Conservation (phyloP, 2,329 filamentous ascomycete species). For the Diaporthe australafricana region DNA sequence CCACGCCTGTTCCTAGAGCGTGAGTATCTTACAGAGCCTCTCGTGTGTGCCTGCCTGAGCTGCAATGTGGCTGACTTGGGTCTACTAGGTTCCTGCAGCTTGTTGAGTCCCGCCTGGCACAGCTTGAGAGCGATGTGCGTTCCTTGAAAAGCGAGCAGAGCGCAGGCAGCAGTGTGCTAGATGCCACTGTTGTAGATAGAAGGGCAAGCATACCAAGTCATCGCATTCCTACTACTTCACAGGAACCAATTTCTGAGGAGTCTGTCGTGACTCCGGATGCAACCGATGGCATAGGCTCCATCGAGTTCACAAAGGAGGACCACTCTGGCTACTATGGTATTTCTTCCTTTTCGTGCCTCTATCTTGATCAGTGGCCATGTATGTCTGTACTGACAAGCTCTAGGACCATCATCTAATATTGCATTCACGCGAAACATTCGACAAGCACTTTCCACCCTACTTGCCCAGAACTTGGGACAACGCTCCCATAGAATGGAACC, state of each 20-base stretch:
- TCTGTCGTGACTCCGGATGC: conserved; percentile 32
- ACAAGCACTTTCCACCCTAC: conserved; percentile 33
- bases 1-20: conserved; percentile 35
- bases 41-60: no score
- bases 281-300: conserved; percentile 41
- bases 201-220: conserved; percentile 25
- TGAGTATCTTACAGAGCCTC: conserved; percentile 1
- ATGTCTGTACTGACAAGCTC: neutral
- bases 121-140: conserved; percentile 35
- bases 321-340: conserved; percentile 41
- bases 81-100: conserved; percentile 30
- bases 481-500: conserved; percentile 1
- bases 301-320: conserved; percentile 41
- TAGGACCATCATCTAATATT: conserved; percentile 43
- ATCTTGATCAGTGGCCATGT: neutral
- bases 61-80: neutral
- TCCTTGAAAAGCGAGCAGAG: conserved; percentile 28
- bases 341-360: neutral
- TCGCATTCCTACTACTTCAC: conserved; percentile 34
- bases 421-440: conserved; percentile 42
- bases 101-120: conserved; percentile 34
- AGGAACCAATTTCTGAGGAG: conserved; percentile 46
- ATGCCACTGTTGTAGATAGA: conserved; percentile 3
- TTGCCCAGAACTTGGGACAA: conserved; percentile 12
- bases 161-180: conserved; percentile 22